Evolutionary conservation across 495 filamentous ascomycete species (phyloP).

Genomic region (Xylaria sp.): DNA sequence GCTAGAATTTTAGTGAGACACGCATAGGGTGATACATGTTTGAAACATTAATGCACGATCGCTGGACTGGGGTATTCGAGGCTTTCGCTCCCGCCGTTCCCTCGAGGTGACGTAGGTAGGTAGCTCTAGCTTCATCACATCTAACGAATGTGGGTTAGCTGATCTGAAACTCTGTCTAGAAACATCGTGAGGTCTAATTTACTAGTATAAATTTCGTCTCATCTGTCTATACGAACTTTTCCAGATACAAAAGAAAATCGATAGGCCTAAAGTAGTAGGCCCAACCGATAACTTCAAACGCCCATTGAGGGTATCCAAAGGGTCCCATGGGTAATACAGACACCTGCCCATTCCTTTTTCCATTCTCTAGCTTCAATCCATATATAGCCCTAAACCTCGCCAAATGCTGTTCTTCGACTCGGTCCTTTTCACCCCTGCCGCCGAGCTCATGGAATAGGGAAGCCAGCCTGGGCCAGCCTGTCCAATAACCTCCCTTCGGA

Average conservation of each 20-base stretch:
- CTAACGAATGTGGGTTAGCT: not conserved
- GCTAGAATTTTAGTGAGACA: not conserved
- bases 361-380: not conserved
- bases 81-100: not conserved
- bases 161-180: not conserved
- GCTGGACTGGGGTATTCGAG: not conserved
- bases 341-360: not conserved
- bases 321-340: not conserved
- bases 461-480: constrained; percentile 9
- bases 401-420: not conserved
- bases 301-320: not conserved
- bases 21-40: not conserved
- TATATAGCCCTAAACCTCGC: not conserved
- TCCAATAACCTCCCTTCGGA: constrained; percentile 11
- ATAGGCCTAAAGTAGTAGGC: not conserved
- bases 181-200: not conserved
- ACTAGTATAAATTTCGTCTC: not conserved
- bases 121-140: not conserved
- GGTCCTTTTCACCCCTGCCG: not conserved
- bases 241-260: not conserved
- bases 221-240: not conserved
- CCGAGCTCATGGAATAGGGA: constrained; percentile 8
- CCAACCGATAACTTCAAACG: not conserved
- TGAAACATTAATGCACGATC: not conserved
- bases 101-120: not conserved